phyloP scores from a whole-genome alignment of 2,329 filamentous ascomycete species.

The Aspergillus cejpii region DNA sequence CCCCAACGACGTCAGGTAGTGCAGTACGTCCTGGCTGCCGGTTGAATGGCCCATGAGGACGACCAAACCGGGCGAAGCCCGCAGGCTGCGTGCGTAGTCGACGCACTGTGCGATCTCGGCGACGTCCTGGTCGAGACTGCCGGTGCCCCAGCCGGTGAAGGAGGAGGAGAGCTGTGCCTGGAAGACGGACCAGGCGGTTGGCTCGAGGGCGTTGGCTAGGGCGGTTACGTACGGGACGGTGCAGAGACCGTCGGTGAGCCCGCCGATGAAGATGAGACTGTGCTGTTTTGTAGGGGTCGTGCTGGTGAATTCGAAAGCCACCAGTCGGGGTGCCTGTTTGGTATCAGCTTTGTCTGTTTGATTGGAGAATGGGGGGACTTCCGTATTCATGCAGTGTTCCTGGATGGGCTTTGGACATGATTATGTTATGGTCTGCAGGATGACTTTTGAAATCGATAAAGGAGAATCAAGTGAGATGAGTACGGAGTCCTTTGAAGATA shows the following conservation, averaged over 20 bases:
- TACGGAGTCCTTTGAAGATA: neutral
- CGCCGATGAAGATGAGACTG: constrained; percentile 54
- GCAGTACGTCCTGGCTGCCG: constrained; percentile 61
- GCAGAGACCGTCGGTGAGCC: constrained; percentile 52
- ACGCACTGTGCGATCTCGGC: constrained; percentile 49
- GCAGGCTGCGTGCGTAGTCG: constrained; percentile 43
- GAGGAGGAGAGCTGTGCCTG: constrained; percentile 48
- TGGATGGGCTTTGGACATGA: constrained; percentile 20
- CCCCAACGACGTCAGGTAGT: constrained; percentile 47
- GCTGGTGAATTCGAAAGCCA: constrained; percentile 38
- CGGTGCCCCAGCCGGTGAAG: constrained; percentile 50
- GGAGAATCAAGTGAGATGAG: neutral
- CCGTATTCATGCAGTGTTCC: constrained; percentile 37
- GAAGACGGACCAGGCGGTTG: constrained; percentile 48
- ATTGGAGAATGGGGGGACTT: constrained; percentile 14
- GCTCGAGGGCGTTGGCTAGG: constrained; percentile 45
- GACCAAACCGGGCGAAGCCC: constrained; percentile 31
- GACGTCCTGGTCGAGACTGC: constrained; percentile 49
- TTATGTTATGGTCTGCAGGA: constrained; percentile 3
- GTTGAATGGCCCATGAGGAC: constrained; percentile 65
- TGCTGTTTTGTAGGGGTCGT: constrained; percentile 31
- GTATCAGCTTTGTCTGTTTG: too few relatives aligned
- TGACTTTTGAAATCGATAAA: neutral
- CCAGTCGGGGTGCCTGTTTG: constrained; percentile 33
- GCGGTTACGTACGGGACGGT: constrained; percentile 49